These are phyloP conservation scores for Diaporthe helianthi DNA, from an alignment of 2,329 filamentous ascomycete species.

Conservation along the genomic window DNA sequence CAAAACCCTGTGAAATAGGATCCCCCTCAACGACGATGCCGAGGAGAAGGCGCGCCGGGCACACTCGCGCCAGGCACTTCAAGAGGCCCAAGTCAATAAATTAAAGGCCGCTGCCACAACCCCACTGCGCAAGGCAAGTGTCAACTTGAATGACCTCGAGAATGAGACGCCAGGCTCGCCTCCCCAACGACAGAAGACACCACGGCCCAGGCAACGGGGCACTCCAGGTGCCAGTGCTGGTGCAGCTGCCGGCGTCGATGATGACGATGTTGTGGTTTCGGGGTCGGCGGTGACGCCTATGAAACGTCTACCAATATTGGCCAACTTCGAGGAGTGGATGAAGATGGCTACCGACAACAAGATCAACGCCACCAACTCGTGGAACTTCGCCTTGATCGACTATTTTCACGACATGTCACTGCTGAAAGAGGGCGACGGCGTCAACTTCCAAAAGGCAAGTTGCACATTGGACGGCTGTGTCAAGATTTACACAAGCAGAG, in stretches of 20 bases:
- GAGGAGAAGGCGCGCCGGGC: conserved; percentile 89
- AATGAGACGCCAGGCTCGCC: conserved; percentile 63
- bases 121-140: conserved; percentile 72
- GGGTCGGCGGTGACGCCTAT: conserved; percentile 87
- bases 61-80: conserved; percentile 84
- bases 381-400: conserved; percentile 99
- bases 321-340: conserved; percentile 99
- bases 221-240: conserved; percentile 40
- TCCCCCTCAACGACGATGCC: conserved; percentile 94
- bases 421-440: conserved; percentile 92
- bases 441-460: conserved; percentile 98
- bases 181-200: conserved; percentile 55
- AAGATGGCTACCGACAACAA: conserved; percentile 99
- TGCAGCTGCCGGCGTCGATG: conserved; percentile 49
- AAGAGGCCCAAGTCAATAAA: conserved; percentile 91
- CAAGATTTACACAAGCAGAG: conserved; percentile 98
- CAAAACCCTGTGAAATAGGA: conserved; percentile 57
- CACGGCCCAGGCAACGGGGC: conserved; percentile 47
- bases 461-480: conserved; percentile 97
- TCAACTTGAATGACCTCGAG: conserved; percentile 65
- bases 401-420: conserved; percentile 99
- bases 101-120: conserved; percentile 78
- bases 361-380: conserved; percentile 97
- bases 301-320: conserved; percentile 93
- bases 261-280: conserved; percentile 70